These are phyloP conservation scores for Neurospora crassa DNA, from an alignment of 2,329 filamentous ascomycete species.

Conservation along the genomic window DNA sequence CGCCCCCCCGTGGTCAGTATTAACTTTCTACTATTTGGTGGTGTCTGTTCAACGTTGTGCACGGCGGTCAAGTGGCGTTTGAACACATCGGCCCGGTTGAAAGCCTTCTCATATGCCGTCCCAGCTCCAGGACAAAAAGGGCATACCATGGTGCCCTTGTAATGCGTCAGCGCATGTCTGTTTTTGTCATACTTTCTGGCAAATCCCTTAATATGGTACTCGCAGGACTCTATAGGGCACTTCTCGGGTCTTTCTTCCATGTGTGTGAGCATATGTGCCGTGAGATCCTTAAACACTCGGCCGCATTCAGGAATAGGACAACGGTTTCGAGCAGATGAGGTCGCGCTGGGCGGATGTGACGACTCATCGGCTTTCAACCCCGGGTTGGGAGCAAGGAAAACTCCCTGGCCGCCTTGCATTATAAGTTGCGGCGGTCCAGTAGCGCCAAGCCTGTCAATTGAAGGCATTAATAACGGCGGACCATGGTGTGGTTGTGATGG, in stretches of 20 bases:
- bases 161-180: slow-evolving; percentile 88
- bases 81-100: slow-evolving; percentile 94
- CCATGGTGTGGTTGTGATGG: slow-evolving; percentile 6
- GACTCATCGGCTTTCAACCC: slow-evolving; percentile 14
- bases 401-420: slow-evolving; percentile 12
- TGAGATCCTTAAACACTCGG: slow-evolving; percentile 51
- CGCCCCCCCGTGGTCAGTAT: slow-evolving; percentile 26
- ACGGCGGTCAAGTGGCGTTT: slow-evolving; percentile 90
- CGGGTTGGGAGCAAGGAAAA: slow-evolving; percentile 12
- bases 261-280: slow-evolving; percentile 95
- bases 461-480: slow-evolving; percentile 17
- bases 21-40: slow-evolving; percentile 79
- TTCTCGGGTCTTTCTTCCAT: slow-evolving; percentile 91
- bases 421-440: slow-evolving; percentile 13
- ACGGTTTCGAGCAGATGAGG: slow-evolving; percentile 24
- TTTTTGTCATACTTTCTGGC: slow-evolving; percentile 98
- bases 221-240: slow-evolving; percentile 86
- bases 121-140: slow-evolving; percentile 89
- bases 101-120: slow-evolving; percentile 83
- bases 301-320: slow-evolving; percentile 51
- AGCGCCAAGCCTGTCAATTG: slow-evolving; percentile 12
- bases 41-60: slow-evolving; percentile 88
- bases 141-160: slow-evolving; percentile 97
- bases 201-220: slow-evolving; percentile 91
- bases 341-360: slow-evolving; percentile 3